phyloP scores from a whole-genome alignment of 139 green algal genomes.

The Choricystis sp. region DNA sequence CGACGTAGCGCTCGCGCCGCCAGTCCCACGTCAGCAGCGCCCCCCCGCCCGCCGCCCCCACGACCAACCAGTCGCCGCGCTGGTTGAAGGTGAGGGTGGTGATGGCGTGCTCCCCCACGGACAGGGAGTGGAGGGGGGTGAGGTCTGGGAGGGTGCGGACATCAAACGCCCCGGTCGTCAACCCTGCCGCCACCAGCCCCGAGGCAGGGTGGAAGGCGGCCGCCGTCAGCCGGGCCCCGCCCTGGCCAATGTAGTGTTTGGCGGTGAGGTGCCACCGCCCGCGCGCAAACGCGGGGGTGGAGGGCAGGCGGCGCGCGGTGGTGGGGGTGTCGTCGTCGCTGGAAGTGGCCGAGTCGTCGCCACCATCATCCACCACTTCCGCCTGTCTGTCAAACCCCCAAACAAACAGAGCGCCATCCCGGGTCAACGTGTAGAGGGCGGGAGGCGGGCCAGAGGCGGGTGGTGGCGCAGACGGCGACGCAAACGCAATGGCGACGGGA shows the following conservation, averaged over 20 bases:
- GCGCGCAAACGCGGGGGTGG: constrained; percentile 5
- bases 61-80: constrained; percentile 65
- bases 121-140: constrained; percentile 35
- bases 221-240: constrained; percentile 31
- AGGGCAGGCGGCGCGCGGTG: too few relatives aligned
- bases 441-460: too few relatives aligned
- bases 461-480: too few relatives aligned
- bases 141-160: constrained; percentile 76
- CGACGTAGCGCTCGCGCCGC: constrained; percentile 82
- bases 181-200: constrained; percentile 54
- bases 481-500: constrained; percentile 60
- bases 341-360: not conserved
- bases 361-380: constrained; percentile 4
- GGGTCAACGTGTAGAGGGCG: constrained; percentile 53
- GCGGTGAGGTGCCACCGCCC: constrained; percentile 55
- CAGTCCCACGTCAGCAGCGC: constrained; percentile 99
- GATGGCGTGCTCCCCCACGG: constrained; percentile 32
- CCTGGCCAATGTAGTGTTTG: constrained; percentile 66
- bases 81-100: constrained; percentile 57
- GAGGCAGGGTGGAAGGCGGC: constrained; percentile 30
- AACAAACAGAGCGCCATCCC: constrained; percentile 69
- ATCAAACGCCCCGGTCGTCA: constrained; percentile 76
- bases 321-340: too few relatives aligned
- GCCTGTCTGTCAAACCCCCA: constrained; percentile 51
- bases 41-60: constrained; percentile 70